A percentile compares a stretch with the other conserved stretches of the same genome.
Conservation (phyloP, 768 basidiomycete species). For the Mycena floridula region DNA sequence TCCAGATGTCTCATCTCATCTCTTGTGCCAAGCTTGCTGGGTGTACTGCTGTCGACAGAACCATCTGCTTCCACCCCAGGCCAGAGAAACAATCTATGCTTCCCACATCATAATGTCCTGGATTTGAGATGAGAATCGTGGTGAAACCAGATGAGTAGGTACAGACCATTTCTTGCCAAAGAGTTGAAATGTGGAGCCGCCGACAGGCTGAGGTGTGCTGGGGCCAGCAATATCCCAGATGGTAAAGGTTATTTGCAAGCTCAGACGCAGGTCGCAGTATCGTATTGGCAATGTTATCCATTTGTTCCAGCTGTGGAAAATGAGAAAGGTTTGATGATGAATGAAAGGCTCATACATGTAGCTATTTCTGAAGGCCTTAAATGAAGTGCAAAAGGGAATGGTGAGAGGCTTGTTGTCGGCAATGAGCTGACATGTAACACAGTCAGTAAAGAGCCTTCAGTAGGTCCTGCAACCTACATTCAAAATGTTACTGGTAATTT, state of each 20-base stretch:
- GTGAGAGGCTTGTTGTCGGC: too few relatives aligned
- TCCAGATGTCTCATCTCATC: slow-evolving; percentile 97
- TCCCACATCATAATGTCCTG: slow-evolving; percentile 86
- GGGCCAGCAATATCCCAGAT: slow-evolving; percentile 93
- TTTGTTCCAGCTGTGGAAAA: too few relatives aligned
- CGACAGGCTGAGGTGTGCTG: slow-evolving; percentile 73
- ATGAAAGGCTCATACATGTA: slow-evolving; percentile 80
- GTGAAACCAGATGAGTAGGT: neutral
- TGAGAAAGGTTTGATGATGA: too few relatives aligned
- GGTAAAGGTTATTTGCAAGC: slow-evolving; percentile 86
- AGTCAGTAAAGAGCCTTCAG: slow-evolving; percentile 72
- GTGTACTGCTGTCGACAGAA: slow-evolving; percentile 72
- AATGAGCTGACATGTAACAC: slow-evolving; percentile 86
- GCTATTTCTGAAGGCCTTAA: slow-evolving; percentile 83
- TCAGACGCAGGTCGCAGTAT: slow-evolving; percentile 86
- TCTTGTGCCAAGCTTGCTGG: slow-evolving; percentile 71
- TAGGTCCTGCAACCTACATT: slow-evolving; percentile 42
- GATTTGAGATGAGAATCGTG: neutral
- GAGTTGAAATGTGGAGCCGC: slow-evolving; percentile 83
- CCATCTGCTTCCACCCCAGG: slow-evolving; percentile 82
- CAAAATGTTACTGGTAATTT: slow-evolving; percentile 83
- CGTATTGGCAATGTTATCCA: slow-evolving; percentile 88
- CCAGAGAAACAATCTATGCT: slow-evolving; percentile 86
- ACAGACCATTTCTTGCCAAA: slow-evolving; percentile 91
- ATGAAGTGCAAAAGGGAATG: slow-evolving; percentile 88